Base-by-base conservation (phyloP, 2,329 filamentous ascomycete genomes). In the Curvularia lunata region DNA sequence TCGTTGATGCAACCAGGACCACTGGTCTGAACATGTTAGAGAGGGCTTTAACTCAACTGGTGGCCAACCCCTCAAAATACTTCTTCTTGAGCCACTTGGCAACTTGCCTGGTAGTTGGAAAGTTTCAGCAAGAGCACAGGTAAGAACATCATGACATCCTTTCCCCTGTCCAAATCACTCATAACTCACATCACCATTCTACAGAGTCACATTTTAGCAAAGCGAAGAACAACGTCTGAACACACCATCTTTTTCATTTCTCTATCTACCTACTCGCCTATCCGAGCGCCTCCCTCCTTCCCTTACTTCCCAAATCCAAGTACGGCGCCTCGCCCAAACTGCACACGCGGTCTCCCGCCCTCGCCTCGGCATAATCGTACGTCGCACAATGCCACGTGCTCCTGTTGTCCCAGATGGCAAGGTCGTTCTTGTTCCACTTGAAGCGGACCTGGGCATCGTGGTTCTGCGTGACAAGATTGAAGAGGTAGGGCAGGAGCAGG, bases 371-470 rank as follows among this genome's bases (percentile, higher is more conserved):
- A 43, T 88, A 89, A 63, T 90, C 88, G 61, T 84, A 87, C 0
- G 85, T 89, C 0, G 85, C 86, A 37, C 82, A 83, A 63, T 88
- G 85, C 72, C 84, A 86, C 0, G 77, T 81, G 52, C 82, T 83
- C 6, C 85, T 75, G 59, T 90, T 90, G 68, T 90, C 87, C 88
- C 88, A 90, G 62, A 90, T 87, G 1, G 86, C 83, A 71, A 70
- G 54, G 43, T 66, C 69, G 27, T 70, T 72, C 23, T 28, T 40
- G 10, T 66, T 58, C 69, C 83, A 85, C 66, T 80, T 80, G 66
- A 82, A 80, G 10, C 83, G 66, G 4, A 84, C 82, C 65, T 83
- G 81, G 30, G 83, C 68, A 58, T 84, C 83, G 65, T 84, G 83
- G 65, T 83, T 84, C 54, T 82, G 76, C 1, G 75, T 70, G 4